Percentiles rank a stretch among this genome's conserved stretches.
Conservation (phyloP, 805 yeast species). For the Phaffomyces thermotolerans region DNA sequence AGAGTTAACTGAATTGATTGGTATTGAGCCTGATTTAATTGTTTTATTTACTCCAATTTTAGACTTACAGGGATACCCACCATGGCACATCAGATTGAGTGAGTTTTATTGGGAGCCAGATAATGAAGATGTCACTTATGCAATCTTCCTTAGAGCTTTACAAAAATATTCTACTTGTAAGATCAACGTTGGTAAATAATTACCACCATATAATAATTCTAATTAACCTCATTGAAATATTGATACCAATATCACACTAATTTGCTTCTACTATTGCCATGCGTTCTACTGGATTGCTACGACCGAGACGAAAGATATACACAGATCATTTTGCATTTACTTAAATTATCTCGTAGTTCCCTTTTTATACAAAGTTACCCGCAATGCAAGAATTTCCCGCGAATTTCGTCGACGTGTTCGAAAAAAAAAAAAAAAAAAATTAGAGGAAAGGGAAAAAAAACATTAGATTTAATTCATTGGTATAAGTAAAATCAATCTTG, state of each 20-base stretch:
- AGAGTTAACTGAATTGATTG: conserved; percentile 67
- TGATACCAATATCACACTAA: not conserved
- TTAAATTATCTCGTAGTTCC: not conserved
- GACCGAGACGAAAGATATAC: conserved; percentile 1
- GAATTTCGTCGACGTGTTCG: conserved; percentile 11
- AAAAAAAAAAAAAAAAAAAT: conserved; percentile 7
- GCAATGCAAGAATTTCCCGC: not conserved
- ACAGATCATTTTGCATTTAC: not conserved
- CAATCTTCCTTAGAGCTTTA: conserved; percentile 74
- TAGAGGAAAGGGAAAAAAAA: conserved; percentile 1
- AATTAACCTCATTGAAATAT: not conserved
- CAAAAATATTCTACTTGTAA: conserved; percentile 73
- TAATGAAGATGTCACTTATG: conserved; percentile 71
- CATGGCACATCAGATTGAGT: conserved; percentile 91
- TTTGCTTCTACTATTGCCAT: not conserved
- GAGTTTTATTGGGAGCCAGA: conserved; percentile 91
- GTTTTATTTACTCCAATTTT: conserved; percentile 79
- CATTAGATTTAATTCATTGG: not conserved
- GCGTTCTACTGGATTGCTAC: conserved; percentile 1
- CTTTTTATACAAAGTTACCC: conserved; percentile 2
- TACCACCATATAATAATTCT: too few species aligned
- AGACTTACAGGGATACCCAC: conserved; percentile 92
- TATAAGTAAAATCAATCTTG: not conserved
- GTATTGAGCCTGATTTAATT: conserved; percentile 88
- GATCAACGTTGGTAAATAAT: conserved; percentile 78